Evolutionary conservation across 2,329 filamentous ascomycete genomes (phyloP).

Genomic region (Pseudogymnoascus sp.): DNA sequence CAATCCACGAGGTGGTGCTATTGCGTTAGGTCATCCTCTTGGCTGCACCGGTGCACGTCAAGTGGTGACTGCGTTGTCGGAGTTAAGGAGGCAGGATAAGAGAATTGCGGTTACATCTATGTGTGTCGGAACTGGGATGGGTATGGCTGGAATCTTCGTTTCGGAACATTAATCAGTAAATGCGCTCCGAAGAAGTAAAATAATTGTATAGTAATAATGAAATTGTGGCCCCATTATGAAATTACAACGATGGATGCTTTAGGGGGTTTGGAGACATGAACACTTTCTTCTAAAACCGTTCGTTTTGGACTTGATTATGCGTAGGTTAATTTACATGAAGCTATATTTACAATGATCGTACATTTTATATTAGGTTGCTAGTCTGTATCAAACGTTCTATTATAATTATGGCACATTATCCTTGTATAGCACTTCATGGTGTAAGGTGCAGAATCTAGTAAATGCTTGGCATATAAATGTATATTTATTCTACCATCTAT

Average conservation of each 20-base stretch:
- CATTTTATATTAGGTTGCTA: neutral
- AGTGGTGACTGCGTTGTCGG: constrained; percentile 82
- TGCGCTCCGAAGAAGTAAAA: neutral
- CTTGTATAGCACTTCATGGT: neutral
- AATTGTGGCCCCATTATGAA: neutral
- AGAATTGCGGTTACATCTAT: constrained; percentile 87
- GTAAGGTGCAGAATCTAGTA: neutral
- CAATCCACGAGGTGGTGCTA: constrained; percentile 93
- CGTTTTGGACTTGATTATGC: neutral
- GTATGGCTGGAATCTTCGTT: constrained; percentile 92
- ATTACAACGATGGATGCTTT: neutral
- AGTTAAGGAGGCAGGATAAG: constrained; percentile 73
- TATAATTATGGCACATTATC: neutral
- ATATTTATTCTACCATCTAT: neutral
- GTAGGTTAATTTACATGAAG: neutral
- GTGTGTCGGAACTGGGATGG: constrained; percentile 95
- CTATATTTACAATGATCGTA: neutral
- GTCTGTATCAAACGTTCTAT: neutral
- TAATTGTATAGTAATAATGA: neutral
- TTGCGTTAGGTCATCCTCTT: constrained; percentile 88
- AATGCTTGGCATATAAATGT: neutral
- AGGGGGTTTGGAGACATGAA: neutral
- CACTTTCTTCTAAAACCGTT: neutral
- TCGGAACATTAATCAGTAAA: constrained; percentile 54
- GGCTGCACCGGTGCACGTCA: constrained; percentile 90